Conservation (phyloP, 345 rosid species). For the Arabidopsis suecica region DNA sequence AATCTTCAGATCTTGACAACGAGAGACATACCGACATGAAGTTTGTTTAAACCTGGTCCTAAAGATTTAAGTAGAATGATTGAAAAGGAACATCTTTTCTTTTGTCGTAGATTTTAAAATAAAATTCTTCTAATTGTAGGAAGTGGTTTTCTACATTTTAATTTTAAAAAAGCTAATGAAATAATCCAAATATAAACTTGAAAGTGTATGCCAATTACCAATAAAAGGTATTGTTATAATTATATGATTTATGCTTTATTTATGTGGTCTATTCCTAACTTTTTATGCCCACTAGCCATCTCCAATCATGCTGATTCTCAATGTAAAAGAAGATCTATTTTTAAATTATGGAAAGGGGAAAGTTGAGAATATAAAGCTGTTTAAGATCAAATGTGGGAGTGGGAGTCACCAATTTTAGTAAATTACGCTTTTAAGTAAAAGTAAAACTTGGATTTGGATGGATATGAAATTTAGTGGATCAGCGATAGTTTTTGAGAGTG, state of each 20-base stretch:
- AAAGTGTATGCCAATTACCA: too few relatives aligned
- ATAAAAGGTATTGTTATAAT: too few relatives aligned
- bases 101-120: background rate
- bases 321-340: background rate
- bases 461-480: too few relatives aligned
- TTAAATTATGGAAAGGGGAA: background rate
- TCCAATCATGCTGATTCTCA: background rate
- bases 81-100: slow-evolving; percentile 1
- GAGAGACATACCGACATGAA: slow-evolving; percentile 31
- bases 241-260: too few relatives aligned
- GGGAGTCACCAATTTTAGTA: background rate
- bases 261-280: background rate
- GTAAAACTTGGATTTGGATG: background rate
- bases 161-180: background rate
- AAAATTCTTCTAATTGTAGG: background rate
- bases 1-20: slow-evolving; percentile 27
- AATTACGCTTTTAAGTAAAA: background rate
- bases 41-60: slow-evolving; percentile 18
- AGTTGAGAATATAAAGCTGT: background rate
- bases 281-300: background rate
- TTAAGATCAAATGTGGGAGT: background rate
- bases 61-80: slow-evolving; percentile 4
- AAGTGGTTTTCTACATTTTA: background rate
- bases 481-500: too few relatives aligned
- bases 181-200: background rate